phyloP scores from a whole-genome alignment of 208 protist genomes.

The Trypanosoma cruzi region DNA sequence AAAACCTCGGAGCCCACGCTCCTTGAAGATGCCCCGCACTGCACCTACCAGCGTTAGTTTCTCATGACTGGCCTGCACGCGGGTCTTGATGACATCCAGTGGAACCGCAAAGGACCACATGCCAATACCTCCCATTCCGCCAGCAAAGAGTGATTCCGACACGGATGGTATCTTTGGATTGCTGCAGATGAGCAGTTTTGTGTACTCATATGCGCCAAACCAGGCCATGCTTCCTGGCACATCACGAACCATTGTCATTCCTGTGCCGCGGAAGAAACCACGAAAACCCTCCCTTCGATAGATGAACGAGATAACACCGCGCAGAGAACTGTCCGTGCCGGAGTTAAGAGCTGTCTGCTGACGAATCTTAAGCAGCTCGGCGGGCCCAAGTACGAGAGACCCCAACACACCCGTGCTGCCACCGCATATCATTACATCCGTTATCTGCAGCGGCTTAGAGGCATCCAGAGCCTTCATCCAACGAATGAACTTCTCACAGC shows the following conservation, averaged over 20 bases:
- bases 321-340: conserved; percentile 28
- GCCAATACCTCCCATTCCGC: conserved; percentile 43
- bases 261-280: conserved; percentile 34
- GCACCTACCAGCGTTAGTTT: neutral
- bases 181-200: conserved; percentile 26
- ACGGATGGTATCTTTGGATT: conserved; percentile 22
- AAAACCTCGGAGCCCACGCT: conserved; percentile 34
- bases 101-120: conserved; percentile 46
- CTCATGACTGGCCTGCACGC: conserved; percentile 34
- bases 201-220: conserved; percentile 51
- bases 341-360: conserved; percentile 43
- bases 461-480: conserved; percentile 6
- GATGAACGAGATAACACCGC: conserved; percentile 26
- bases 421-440: conserved; percentile 46
- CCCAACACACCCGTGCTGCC: conserved; percentile 34
- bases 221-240: conserved; percentile 43
- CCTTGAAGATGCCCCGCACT: conserved; percentile 18
- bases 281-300: conserved; percentile 30
- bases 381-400: conserved; percentile 38
- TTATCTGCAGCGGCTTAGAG: conserved; percentile 12
- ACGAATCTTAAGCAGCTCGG: conserved; percentile 54
- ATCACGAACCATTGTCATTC: conserved; percentile 45
- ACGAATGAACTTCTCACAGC: conserved; percentile 31
- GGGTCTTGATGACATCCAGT: conserved; percentile 50
- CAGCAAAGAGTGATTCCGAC: conserved; percentile 34